phyloP scores from a whole-genome alignment of 768 basidiomycete species.

The Rickenella mellea region DNA sequence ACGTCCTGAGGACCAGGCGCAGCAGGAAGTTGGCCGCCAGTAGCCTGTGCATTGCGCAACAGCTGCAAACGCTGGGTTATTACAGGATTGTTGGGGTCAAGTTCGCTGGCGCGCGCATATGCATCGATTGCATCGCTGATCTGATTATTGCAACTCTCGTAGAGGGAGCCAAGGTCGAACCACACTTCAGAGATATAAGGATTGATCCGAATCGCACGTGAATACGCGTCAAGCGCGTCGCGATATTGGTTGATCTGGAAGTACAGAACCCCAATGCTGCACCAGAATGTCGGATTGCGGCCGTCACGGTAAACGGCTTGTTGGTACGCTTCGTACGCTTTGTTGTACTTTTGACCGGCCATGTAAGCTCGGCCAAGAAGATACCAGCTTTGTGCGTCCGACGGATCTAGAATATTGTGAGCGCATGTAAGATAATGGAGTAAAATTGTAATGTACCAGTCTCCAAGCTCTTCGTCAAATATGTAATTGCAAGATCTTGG shows the following conservation, averaged over 20 bases:
- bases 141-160: slow-evolving; percentile 98
- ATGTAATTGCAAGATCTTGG: slow-evolving; percentile 88
- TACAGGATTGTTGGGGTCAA: slow-evolving; percentile 77
- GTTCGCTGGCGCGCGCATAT: slow-evolving; percentile 88
- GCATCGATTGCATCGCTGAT: slow-evolving; percentile 98
- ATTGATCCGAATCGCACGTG: slow-evolving; percentile 96
- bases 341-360: slow-evolving; percentile 98
- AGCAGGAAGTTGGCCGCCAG: slow-evolving; percentile 65
- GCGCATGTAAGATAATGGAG: slow-evolving; percentile 1
- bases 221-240: slow-evolving; percentile 97
- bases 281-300: slow-evolving; percentile 99
- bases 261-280: slow-evolving; percentile 96
- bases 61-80: slow-evolving; percentile 77
- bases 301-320: slow-evolving; percentile 99
- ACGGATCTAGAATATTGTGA: slow-evolving; percentile 51
- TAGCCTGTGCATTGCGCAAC: slow-evolving; percentile 68
- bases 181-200: slow-evolving; percentile 93
- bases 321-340: slow-evolving; percentile 98
- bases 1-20: slow-evolving; percentile 93
- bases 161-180: slow-evolving; percentile 95
- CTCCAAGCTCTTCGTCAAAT: slow-evolving; percentile 91
- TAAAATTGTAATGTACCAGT: slow-evolving; percentile 44
- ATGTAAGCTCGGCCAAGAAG: slow-evolving; percentile 96
- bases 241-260: slow-evolving; percentile 99
- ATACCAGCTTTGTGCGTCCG: slow-evolving; percentile 98